Evolutionary conservation across 257 asterid genomes (phyloP).

Genomic region (Sherardia arvensis): DNA sequence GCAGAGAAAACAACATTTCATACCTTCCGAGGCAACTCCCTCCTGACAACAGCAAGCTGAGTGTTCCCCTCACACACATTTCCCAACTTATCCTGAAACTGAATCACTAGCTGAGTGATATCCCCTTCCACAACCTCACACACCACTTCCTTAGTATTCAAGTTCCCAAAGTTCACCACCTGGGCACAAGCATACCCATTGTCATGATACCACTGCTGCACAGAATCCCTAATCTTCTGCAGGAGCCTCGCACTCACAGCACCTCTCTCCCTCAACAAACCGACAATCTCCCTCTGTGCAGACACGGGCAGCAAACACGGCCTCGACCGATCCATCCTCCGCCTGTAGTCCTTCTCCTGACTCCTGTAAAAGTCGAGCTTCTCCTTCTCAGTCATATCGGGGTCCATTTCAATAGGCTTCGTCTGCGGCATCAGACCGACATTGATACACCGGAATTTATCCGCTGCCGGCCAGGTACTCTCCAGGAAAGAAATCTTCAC

Average conservation of each 20-base stretch:
- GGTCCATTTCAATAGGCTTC: constrained; percentile 85
- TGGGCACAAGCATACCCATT: constrained; percentile 89
- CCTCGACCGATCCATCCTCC: constrained; percentile 71
- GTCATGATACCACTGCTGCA: constrained; percentile 95
- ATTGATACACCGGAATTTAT: constrained; percentile 75
- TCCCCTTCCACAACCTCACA: constrained; percentile 99
- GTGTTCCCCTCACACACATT: constrained; percentile 92
- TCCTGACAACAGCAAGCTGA: constrained; percentile 59
- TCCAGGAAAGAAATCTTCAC: constrained; percentile 67
- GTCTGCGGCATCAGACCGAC: constrained; percentile 85
- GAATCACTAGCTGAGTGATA: constrained; percentile 74
- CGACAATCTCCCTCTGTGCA: constrained; percentile 61
- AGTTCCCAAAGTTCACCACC: constrained; percentile 92
- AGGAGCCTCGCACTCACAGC: constrained; percentile 80
- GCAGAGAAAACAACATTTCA: not conserved
- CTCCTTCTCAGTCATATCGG: constrained; percentile 95
- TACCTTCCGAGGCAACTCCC: constrained; percentile 89
- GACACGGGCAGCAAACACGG: constrained; percentile 74
- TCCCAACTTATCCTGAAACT: constrained; percentile 96
- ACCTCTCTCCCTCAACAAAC: constrained; percentile 65
- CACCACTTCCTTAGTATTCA: constrained; percentile 85
- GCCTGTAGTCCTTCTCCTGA: constrained; percentile 69
- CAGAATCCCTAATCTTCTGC: constrained; percentile 92
- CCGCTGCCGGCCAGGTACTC: constrained; percentile 86
- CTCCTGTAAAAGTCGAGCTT: constrained; percentile 47